Evolutionary conservation across 2,329 filamentous ascomycete genomes (phyloP).

Genomic region (Fusarium camptoceras): DNA sequence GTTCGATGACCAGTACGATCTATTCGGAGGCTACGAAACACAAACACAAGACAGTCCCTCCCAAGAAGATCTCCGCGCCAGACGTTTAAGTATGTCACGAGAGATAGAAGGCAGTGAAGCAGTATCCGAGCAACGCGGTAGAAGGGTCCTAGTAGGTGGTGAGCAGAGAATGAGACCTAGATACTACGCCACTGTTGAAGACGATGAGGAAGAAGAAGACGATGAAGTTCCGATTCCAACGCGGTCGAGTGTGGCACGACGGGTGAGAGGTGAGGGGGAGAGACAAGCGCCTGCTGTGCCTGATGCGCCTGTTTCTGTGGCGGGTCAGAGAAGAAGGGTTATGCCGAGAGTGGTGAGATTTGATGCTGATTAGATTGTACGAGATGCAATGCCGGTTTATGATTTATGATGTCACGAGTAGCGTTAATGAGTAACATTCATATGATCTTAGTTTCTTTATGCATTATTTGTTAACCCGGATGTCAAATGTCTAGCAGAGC

Average conservation of each 20-base stretch:
- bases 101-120: neutral
- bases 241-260: neutral
- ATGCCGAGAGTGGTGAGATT: neutral
- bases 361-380: neutral
- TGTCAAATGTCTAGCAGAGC: too few relatives aligned
- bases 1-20: neutral
- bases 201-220: neutral
- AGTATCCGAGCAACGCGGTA: neutral
- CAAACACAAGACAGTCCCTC: neutral
- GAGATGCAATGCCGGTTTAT: neutral
- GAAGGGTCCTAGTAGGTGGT: neutral
- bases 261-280: neutral
- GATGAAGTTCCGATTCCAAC: neutral
- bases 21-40: neutral
- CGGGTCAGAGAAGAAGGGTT: neutral
- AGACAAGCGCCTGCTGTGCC: neutral
- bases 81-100: neutral
- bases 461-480: neutral
- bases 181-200: neutral
- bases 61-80: neutral
- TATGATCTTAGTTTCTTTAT: neutral
- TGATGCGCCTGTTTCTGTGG: neutral
- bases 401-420: neutral
- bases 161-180: conserved; percentile 6
- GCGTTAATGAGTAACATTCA: neutral